Conservation (phyloP, 208 protist genomes). For the Leishmania tarentolae region DNA sequence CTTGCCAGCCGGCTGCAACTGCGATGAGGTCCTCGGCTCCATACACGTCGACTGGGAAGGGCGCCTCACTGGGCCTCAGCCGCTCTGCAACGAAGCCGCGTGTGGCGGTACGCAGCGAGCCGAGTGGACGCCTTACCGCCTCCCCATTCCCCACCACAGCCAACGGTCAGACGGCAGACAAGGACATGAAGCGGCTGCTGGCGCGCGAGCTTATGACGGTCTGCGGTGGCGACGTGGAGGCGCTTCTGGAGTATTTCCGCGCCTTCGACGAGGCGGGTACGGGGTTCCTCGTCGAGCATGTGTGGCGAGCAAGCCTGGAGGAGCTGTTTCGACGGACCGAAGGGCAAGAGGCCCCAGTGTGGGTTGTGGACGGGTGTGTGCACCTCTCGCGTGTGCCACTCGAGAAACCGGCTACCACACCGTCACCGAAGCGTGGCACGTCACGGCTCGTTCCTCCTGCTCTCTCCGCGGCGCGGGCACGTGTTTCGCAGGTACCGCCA, state of each 20-base stretch:
- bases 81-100: not conserved
- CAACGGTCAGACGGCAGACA: not conserved
- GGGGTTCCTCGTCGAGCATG: conserved; percentile 43
- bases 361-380: conserved; percentile 51
- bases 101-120: not conserved
- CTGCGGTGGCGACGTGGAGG: conserved; percentile 40
- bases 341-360: conserved; percentile 22
- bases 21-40: not conserved
- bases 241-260: conserved; percentile 36
- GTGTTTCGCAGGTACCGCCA: conserved; percentile 34
- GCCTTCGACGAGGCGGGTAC: conserved; percentile 40
- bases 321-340: conserved; percentile 30
- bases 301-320: conserved; percentile 40
- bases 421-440: not conserved
- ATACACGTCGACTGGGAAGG: not conserved
- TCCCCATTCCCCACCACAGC: not conserved
- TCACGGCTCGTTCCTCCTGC: conserved; percentile 13
- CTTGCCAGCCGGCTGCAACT: not conserved
- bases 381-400: conserved; percentile 44
- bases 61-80: not conserved
- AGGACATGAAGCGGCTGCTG: conserved; percentile 15
- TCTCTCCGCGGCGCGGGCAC: conserved; percentile 32
- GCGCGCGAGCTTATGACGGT: conserved; percentile 29
- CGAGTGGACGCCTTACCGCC: not conserved
- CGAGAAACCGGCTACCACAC: not conserved